Evolutionary conservation across 2,329 filamentous ascomycete genomes (phyloP), one percentile per base, ranked within the genome.

Genomic region (Stachybotrys chlorohalonatus): DNA sequence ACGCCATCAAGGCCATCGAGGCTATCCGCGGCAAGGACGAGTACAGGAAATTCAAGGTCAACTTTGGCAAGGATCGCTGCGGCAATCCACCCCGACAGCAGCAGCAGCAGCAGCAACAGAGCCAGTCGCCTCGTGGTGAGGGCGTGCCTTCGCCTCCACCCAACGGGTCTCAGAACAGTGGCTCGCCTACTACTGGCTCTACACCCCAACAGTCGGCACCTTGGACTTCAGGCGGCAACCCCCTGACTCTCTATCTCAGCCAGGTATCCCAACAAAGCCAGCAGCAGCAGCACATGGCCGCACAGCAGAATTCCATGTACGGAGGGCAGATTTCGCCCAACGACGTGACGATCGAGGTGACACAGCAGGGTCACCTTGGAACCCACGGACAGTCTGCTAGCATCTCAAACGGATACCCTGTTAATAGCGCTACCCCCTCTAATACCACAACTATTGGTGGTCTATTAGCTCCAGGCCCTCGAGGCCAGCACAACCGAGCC

Each of bases 1-100:
- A 99, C 64, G 94, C 94, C 52, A 99, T 99, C 79, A 99, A 99
- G 78, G 94, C 94, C 1, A 99, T 99, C 60, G 94, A 99, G 73
- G 94, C 92, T 24, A 85, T 99, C 60, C 85, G 94, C 55, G 89
- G 91, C 66, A 91, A 92, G 68, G 94, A 97, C 48, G 94, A 99
- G 67, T 99, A 99, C 80, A 90, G 86, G 73, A 86, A 94, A 64
- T 99, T 99, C 84, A 99, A 99, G 81, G 93, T 99, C 70, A 99
- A 99, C 77, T 99, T 99, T 69, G 94, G 94, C 73, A 99, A 99
- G 77, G 94, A 99, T 69, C 86, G 94, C 55, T 99, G 94, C 66
- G 94, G 94, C 62, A 99, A 99, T 74, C 88, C 94, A 53, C 94
- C 94, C 49, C 86, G 94, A 57, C 94, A 97, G 75, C 31, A 32